A percentile compares a stretch with the other conserved stretches of the same genome.
Conservation (phyloP, 257 asterid genomes). For the Catharanthus roseus region DNA sequence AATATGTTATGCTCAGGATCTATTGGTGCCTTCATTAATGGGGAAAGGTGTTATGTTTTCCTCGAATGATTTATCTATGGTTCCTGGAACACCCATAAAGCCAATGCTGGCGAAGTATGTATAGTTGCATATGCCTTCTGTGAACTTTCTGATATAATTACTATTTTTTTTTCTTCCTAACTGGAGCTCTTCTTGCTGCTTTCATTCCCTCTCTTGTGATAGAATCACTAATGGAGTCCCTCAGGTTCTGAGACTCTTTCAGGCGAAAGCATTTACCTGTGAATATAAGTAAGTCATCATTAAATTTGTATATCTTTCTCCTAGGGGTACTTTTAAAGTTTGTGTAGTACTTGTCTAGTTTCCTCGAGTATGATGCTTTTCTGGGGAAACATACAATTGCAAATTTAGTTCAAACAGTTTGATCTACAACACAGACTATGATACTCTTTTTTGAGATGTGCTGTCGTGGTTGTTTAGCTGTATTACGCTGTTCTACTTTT, state of each 20-base stretch:
- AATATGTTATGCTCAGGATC: conserved; percentile 43
- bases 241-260: conserved; percentile 64
- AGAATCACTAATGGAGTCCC: conserved; percentile 76
- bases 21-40: conserved; percentile 67
- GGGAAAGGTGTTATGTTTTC: conserved; percentile 74
- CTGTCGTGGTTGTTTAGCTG: background rate
- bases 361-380: background rate
- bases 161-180: background rate
- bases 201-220: conserved; percentile 20
- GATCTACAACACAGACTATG: background rate
- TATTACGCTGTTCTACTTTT: background rate
- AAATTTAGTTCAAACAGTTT: background rate
- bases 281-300: conserved; percentile 65
- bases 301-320: background rate
- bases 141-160: background rate
- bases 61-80: conserved; percentile 59
- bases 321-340: background rate
- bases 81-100: conserved; percentile 88
- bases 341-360: conserved; percentile 1
- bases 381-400: background rate
- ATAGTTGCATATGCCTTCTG: background rate
- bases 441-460: background rate
- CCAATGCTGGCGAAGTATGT: conserved; percentile 94
- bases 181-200: conserved; percentile 14
- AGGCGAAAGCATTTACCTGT: conserved; percentile 70